A percentile compares a stretch with the other conserved stretches of the same genome.
phyloP scores from a whole-genome alignment of 345 rosid genomes.

The Adansonia digitata region DNA sequence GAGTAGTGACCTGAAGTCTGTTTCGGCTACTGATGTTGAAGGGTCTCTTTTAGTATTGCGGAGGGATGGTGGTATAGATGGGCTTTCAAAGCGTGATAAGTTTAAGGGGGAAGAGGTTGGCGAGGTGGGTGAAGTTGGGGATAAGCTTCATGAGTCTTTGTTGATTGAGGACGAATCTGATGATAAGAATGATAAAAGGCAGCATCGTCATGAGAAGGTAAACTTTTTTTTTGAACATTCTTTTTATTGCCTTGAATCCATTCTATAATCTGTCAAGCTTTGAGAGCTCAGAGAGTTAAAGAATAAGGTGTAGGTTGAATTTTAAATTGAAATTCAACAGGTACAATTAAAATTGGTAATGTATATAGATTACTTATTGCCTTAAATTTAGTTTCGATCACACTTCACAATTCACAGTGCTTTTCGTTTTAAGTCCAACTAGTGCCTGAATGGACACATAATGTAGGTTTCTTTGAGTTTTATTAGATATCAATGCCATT shows the following conservation, averaged over 20 bases:
- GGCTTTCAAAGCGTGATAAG: constrained; percentile 10
- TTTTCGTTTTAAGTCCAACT: background rate
- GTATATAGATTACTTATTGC: background rate
- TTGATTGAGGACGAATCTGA: constrained; percentile 46
- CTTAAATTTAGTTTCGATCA: background rate
- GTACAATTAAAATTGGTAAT: background rate
- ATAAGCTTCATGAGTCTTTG: constrained; percentile 47
- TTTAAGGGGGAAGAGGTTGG: constrained; percentile 20
- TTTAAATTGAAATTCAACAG: background rate
- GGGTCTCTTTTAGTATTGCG: constrained; percentile 37
- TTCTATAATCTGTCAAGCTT: background rate
- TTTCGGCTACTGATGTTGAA: constrained; percentile 41
- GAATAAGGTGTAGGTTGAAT: background rate
- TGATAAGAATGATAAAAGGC: constrained; percentile 20
- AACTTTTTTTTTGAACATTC: background rate
- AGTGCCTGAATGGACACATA: background rate
- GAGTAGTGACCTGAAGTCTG: constrained; percentile 39
- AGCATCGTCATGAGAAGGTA: constrained; percentile 28
- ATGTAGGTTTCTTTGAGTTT: background rate
- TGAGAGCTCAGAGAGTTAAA: background rate
- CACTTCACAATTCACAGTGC: too few relatives aligned
- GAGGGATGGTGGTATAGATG: constrained; percentile 30
- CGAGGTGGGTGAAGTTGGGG: constrained; percentile 44
- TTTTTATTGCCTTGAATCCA: background rate
- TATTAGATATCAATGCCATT: background rate